A percentile compares a stretch with the other conserved stretches of the same genome.
These are phyloP conservation scores for Kazachstania bromeliacearum DNA, from an alignment of 805 yeast species.

Conservation along the genomic window DNA sequence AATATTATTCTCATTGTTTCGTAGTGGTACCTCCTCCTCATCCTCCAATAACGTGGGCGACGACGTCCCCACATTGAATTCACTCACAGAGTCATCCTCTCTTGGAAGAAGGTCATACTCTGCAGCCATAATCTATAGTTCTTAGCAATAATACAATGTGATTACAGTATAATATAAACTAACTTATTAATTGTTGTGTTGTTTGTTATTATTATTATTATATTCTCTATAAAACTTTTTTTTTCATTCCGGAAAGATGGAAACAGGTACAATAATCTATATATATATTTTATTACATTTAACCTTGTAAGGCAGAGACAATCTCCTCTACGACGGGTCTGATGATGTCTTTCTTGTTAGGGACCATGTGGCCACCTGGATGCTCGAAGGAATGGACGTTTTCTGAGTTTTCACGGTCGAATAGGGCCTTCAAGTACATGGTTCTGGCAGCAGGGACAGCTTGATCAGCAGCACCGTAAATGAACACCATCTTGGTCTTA, in stretches of 20 bases:
- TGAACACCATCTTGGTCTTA: constrained; percentile 49
- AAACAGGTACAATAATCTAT: too few species aligned
- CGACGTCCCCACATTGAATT: too few species aligned
- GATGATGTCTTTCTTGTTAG: constrained; percentile 60
- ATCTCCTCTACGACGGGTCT: constrained; percentile 36
- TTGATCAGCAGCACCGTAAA: constrained; percentile 80
- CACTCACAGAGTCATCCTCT: too few species aligned
- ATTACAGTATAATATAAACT: too few species aligned
- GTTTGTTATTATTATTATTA: too few species aligned
- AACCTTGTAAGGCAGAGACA: constrained; percentile 13
- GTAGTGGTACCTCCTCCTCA: neutral
- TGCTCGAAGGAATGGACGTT: constrained; percentile 51
- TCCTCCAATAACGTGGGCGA: neutral
- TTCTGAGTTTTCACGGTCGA: constrained; percentile 22
- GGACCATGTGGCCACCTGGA: constrained; percentile 97
- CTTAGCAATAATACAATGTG: too few species aligned
- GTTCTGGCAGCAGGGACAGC: constrained; percentile 72
- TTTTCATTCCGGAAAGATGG: too few species aligned
- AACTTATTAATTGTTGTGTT: too few species aligned
- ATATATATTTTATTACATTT: too few species aligned
- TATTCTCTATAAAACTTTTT: too few species aligned
- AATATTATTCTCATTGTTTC: too few species aligned
- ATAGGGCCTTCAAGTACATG: constrained; percentile 45
- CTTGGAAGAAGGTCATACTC: neutral
- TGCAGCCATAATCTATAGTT: neutral